A percentile compares a stretch with the other conserved stretches of the same genome.
These are phyloP conservation scores for Intubia oerlemansii DNA, from an alignment of 2,329 filamentous ascomycete genomes.

Conservation along the genomic window DNA sequence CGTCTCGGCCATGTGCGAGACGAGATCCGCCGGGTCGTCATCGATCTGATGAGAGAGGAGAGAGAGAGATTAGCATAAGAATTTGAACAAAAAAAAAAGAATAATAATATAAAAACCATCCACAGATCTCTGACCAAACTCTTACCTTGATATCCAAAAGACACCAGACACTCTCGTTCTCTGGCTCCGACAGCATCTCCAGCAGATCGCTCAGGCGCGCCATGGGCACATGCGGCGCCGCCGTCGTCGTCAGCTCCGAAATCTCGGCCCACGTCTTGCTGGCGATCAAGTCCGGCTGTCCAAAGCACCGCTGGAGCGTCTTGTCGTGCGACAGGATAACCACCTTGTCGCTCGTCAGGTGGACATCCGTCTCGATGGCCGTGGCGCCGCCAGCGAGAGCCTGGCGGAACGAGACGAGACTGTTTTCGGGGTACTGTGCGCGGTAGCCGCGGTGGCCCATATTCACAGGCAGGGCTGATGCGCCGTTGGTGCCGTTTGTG, in stretches of 20 bases:
- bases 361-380: slow-evolving; percentile 75
- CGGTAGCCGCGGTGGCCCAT: slow-evolving; percentile 70
- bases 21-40: slow-evolving; percentile 48
- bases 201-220: slow-evolving; percentile 56
- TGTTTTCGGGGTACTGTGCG: slow-evolving; percentile 64
- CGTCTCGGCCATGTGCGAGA: slow-evolving; percentile 43
- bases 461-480: slow-evolving; percentile 41
- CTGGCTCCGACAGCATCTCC: slow-evolving; percentile 44
- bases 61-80: neutral
- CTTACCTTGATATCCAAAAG: slow-evolving; percentile 83
- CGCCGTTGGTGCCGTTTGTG: too few species aligned
- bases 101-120: too few species aligned
- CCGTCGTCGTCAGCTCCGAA: slow-evolving; percentile 41
- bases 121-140: too few species aligned
- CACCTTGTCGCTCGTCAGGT: slow-evolving; percentile 61
- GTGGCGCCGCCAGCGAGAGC: slow-evolving; percentile 24
- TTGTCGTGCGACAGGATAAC: slow-evolving; percentile 75
- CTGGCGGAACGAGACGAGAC: slow-evolving; percentile 33
- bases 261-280: slow-evolving; percentile 63
- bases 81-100: too few species aligned
- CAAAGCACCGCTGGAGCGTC: slow-evolving; percentile 63
- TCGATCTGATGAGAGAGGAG: too few species aligned
- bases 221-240: slow-evolving; percentile 43
- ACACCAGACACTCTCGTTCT: slow-evolving; percentile 50
- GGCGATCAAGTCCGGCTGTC: slow-evolving; percentile 45